Base-by-base conservation (phyloP, 2,329 filamentous ascomycete genomes). In the Monilinia laxa region DNA sequence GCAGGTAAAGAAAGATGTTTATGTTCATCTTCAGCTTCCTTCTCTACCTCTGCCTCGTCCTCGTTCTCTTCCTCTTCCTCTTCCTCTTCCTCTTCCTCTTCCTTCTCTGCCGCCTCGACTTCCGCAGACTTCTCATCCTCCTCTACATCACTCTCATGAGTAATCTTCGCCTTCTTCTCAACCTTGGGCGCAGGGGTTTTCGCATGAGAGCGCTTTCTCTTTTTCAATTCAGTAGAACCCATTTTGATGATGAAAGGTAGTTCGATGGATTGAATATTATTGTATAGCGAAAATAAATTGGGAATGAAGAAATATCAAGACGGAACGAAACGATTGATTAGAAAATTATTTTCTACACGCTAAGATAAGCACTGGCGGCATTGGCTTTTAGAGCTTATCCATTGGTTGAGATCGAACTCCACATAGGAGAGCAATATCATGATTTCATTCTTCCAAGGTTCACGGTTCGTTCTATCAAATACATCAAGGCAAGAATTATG, bases 91-190 rank as follows among this genome's bases (percentile, higher is more conserved):
- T 35, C 31, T 35, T 35, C 65, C 71, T 72, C 76, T 25, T 74
- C 73, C 11, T 75, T 73, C n/a, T 70, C 59, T 11, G 16, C 47
- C 5, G 78, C 70, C 20, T 73, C 70, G 49, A 68, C 57, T 31
- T 72, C 70, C 38, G 72, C 71, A 6, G 31, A 7, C 31, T 35
- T 35, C 31, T 35, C 31, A 35, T 35, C 31, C 31, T 35, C 31
- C 31, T 35, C 31, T 35, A 35, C 55, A 5, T 71, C 78, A 25
- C 73, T 63, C 74, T 74, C 53, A 70, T 73, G 67, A 67, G 68
- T 74, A 73, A 77, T 80, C 77, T 78, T 80, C 54, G 72, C 71
- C 73, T 78, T 81, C 75, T 76, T 74, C 38, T 59, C 52, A 20
- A 63, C 47, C 58, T 40, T 40, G 2, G 4, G 5, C 42, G 16